Conservation (phyloP, 1,139 yeast species). For the Candida sanyaensis region DNA sequence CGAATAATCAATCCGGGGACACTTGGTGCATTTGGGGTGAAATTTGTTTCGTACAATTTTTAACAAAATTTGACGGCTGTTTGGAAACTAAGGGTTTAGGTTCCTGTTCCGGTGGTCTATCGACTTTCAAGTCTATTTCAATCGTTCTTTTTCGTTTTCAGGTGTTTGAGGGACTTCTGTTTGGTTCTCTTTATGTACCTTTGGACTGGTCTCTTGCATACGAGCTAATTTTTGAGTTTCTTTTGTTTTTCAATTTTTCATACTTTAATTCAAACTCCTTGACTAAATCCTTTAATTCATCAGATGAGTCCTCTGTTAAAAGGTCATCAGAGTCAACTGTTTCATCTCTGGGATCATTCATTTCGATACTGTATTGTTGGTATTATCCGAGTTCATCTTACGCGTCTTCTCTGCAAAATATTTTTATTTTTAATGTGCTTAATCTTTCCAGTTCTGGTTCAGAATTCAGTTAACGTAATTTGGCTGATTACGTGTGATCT, state of each 20-base stretch:
- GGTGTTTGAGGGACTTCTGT: slow-evolving; percentile 10
- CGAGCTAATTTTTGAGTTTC: slow-evolving; percentile 7
- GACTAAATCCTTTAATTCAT: slow-evolving; percentile 27
- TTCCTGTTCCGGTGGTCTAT: background rate
- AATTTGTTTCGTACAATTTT: slow-evolving; percentile 16
- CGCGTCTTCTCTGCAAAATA: slow-evolving; percentile 1
- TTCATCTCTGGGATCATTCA: slow-evolving; percentile 25
- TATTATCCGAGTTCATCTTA: background rate
- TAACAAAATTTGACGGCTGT: slow-evolving; percentile 16
- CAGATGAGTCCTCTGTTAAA: slow-evolving; percentile 30
- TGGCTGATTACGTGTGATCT: background rate
- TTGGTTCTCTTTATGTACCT: background rate
- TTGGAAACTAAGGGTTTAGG: background rate
- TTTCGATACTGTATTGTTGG: background rate
- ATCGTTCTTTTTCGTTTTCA: slow-evolving; percentile 3
- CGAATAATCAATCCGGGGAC: slow-evolving; percentile 19
- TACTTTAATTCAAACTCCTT: slow-evolving; percentile 30
- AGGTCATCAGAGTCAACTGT: slow-evolving; percentile 21
- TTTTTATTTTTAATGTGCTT: background rate
- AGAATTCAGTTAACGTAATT: too few relatives aligned
- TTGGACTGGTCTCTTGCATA: slow-evolving; percentile 1
- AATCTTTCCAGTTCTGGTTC: background rate
- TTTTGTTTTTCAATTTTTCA: slow-evolving; percentile 20
- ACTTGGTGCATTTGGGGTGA: slow-evolving; percentile 6
- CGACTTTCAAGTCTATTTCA: background rate